Percentiles rank a stretch among this genome's conserved stretches.
phyloP scores from a whole-genome alignment of 2,329 filamentous ascomycete species.

The Cytospora mali region DNA sequence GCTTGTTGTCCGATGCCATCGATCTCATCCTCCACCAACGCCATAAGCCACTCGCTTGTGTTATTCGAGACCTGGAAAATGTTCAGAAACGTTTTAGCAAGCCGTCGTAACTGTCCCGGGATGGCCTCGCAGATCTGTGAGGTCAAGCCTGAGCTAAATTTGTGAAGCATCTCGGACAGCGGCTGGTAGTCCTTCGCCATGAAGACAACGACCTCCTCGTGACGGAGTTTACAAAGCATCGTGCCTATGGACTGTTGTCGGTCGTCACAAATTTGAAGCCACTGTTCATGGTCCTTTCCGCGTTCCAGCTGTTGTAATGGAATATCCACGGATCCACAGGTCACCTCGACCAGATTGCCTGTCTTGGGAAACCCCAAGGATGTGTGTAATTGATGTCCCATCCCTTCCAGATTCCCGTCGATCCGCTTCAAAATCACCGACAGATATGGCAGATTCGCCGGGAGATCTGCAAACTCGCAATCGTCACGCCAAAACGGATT shows the following conservation, averaged over 20 bases:
- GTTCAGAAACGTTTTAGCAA: conserved; percentile 86
- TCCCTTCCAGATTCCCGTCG: conserved; percentile 52
- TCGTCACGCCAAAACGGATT: conserved; percentile 84
- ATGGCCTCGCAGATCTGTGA: conserved; percentile 80
- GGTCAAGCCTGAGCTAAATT: conserved; percentile 81
- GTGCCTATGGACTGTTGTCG: conserved; percentile 77
- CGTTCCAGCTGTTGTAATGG: conserved; percentile 76
- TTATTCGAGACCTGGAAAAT: conserved; percentile 92
- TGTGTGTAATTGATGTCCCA: conserved; percentile 47
- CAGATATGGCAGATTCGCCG: conserved; percentile 67
- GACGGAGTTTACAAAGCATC: conserved; percentile 78
- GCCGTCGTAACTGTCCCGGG: conserved; percentile 73
- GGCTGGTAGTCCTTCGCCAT: conserved; percentile 83
- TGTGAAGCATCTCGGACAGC: conserved; percentile 80
- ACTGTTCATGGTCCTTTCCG: conserved; percentile 80
- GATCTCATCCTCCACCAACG: conserved; percentile 94
- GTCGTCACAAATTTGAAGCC: conserved; percentile 81
- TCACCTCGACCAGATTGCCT: conserved; percentile 50
- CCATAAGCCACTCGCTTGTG: conserved; percentile 87
- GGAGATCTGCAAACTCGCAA: conserved; percentile 75
- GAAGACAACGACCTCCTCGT: conserved; percentile 88
- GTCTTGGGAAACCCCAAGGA: conserved; percentile 47
- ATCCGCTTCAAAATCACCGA: conserved; percentile 73
- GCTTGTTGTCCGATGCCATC: conserved; percentile 87
- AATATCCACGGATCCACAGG: conserved; percentile 78